Conservation (phyloP, 2,329 filamentous ascomycete species). For the Cladophialophora bantiana region DNA sequence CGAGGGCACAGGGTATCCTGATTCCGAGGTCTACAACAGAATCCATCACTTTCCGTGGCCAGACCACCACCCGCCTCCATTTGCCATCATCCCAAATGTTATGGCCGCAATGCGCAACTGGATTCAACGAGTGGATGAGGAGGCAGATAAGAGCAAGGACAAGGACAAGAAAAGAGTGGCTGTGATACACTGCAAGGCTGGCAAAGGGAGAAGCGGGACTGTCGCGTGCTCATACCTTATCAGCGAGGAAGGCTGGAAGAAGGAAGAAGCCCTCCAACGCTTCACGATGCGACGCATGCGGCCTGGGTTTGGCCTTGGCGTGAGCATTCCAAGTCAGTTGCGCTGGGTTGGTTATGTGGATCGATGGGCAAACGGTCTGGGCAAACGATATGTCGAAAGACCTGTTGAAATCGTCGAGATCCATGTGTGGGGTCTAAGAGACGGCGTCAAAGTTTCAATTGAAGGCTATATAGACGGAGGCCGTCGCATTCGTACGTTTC, state of each 20-base stretch:
- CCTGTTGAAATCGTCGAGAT: constrained; percentile 86
- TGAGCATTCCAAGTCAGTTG: constrained; percentile 91
- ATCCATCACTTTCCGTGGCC: constrained; percentile 95
- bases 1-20: constrained; percentile 94
- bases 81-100: constrained; percentile 84
- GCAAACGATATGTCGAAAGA: constrained; percentile 81
- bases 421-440: constrained; percentile 85
- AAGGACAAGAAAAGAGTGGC: constrained; percentile 68
- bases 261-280: constrained; percentile 67
- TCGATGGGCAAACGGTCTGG: constrained; percentile 74
- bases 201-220: constrained; percentile 91
- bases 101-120: constrained; percentile 93
- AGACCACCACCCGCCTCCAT: constrained; percentile 95
- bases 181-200: constrained; percentile 96
- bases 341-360: constrained; percentile 89
- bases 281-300: constrained; percentile 89
- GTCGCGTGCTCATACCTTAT: constrained; percentile 89
- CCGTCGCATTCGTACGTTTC: constrained; percentile 81
- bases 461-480: constrained; percentile 90
- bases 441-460: constrained; percentile 85
- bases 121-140: constrained; percentile 64
- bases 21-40: constrained; percentile 82
- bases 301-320: constrained; percentile 83
- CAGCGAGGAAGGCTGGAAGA: constrained; percentile 77
- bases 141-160: constrained; percentile 42